These are phyloP conservation scores for Tetrapisispora arboricola DNA, from an alignment of 805 yeast genomes.

Conservation along the genomic window DNA sequence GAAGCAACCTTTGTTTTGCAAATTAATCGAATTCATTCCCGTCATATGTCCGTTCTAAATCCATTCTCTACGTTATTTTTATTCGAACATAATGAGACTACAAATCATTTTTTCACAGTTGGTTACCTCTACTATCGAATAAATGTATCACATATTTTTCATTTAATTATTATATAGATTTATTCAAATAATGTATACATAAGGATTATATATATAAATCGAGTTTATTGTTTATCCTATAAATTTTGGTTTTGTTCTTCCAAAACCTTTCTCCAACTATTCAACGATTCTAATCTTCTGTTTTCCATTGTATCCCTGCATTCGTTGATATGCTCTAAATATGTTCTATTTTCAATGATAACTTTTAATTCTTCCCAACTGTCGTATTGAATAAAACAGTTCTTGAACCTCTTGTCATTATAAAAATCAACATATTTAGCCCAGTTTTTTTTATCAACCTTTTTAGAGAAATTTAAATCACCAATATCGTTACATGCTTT, in stretches of 20 bases:
- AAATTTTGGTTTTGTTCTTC: neutral
- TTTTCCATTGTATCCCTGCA: constrained; percentile 7
- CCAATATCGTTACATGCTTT: constrained; percentile 1
- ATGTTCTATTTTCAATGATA: constrained; percentile 2
- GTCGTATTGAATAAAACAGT: constrained; percentile 7
- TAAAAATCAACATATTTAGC: constrained; percentile 6
- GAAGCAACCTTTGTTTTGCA: too few species aligned
- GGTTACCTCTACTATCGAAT: too few species aligned
- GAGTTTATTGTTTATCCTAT: too few species aligned
- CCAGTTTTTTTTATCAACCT: constrained; percentile 6
- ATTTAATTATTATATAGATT: too few species aligned
- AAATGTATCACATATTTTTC: too few species aligned
- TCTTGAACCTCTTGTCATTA: constrained; percentile 2
- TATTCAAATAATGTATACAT: too few species aligned
- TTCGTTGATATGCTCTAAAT: constrained; percentile 4
- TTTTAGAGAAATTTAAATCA: neutral
- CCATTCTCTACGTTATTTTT: too few species aligned
- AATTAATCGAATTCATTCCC: too few species aligned
- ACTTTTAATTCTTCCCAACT: constrained; percentile 7
- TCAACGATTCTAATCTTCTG: neutral
- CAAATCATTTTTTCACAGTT: too few species aligned
- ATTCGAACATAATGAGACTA: too few species aligned
- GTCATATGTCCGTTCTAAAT: too few species aligned
- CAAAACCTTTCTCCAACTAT: neutral
- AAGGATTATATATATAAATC: too few species aligned